A percentile compares a stretch with the other conserved stretches of the same genome.
Evolutionary conservation across 2,329 filamentous ascomycete species (phyloP).

Genomic region (Trichocomaceae sp.): DNA sequence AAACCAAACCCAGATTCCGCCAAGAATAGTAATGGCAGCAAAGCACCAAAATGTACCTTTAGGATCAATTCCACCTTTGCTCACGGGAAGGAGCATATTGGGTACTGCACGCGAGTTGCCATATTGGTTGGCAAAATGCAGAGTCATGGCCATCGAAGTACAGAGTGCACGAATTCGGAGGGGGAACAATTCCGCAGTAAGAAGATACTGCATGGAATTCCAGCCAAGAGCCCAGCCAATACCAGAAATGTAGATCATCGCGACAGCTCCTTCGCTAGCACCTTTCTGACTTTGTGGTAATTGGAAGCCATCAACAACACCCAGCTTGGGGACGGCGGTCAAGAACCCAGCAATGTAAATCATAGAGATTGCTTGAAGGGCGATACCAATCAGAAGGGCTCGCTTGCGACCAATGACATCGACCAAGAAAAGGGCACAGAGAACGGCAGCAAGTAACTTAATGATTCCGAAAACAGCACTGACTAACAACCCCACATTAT

Average conservation of each 20-base stretch:
- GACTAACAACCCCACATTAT: slow-evolving; percentile 62
- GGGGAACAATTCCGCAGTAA: slow-evolving; percentile 72
- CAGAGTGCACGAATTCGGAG: slow-evolving; percentile 65
- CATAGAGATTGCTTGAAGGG: slow-evolving; percentile 55
- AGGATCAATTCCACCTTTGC: slow-evolving; percentile 38
- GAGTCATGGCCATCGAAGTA: slow-evolving; percentile 66
- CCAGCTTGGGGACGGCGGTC: slow-evolving; percentile 54
- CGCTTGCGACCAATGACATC: slow-evolving; percentile 72
- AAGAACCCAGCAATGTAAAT: slow-evolving; percentile 58
- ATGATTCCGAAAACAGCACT: slow-evolving; percentile 71
- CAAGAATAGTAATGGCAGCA: slow-evolving; percentile 59
- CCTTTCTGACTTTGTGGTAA: slow-evolving; percentile 19
- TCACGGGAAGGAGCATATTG: slow-evolving; percentile 59
- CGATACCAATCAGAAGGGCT: slow-evolving; percentile 55
- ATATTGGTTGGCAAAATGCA: slow-evolving; percentile 74
- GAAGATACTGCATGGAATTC: slow-evolving; percentile 72
- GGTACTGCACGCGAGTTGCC: slow-evolving; percentile 70
- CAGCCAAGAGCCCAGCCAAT: slow-evolving; percentile 51
- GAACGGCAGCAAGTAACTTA: slow-evolving; percentile 60
- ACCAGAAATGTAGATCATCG: slow-evolving; percentile 65
- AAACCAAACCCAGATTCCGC: slow-evolving; percentile 64
- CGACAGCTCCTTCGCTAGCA: slow-evolving; percentile 61
- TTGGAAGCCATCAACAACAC: slow-evolving; percentile 30
- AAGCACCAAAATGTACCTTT: slow-evolving; percentile 76
- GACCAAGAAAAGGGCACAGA: slow-evolving; percentile 71